These are phyloP conservation scores for Ilex aquifolium DNA, from an alignment of 257 asterid species.

Conservation along the genomic window DNA sequence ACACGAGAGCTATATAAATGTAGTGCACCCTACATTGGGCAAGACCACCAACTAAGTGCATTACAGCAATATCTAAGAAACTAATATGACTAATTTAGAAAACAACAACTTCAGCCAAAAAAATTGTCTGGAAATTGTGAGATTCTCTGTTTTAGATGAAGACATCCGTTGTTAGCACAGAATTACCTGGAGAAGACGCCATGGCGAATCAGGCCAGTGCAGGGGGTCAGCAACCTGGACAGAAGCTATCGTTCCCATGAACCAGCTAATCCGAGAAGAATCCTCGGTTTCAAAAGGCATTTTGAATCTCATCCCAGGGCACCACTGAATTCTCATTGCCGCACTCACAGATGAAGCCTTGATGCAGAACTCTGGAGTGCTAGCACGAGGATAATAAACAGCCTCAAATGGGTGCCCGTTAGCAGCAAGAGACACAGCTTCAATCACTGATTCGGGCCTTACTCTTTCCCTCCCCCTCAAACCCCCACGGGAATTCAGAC, in stretches of 20 bases:
- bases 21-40: neutral
- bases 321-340: conserved; percentile 44
- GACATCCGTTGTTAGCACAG: neutral
- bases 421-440: conserved; percentile 42
- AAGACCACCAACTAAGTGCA: no score
- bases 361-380: conserved; percentile 50
- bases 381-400: conserved; percentile 38
- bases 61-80: neutral
- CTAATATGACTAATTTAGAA: neutral
- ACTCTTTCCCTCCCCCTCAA: conserved; percentile 40
- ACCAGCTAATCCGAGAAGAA: conserved; percentile 47
- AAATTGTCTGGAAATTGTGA: neutral
- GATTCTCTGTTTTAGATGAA: neutral
- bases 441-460: conserved; percentile 38
- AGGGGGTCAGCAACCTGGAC: conserved; percentile 39
- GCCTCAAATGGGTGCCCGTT: conserved; percentile 48
- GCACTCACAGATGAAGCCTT: conserved; percentile 37
- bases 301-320: conserved; percentile 50
- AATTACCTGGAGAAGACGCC: conserved; percentile 52
- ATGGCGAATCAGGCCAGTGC: conserved; percentile 50
- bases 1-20: neutral
- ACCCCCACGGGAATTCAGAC: neutral
- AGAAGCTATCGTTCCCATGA: conserved; percentile 41
- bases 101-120: neutral
- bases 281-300: conserved; percentile 55